Conservation (phyloP, 2,329 filamentous ascomycete genomes). For the Hymenotorrendiella dingleyae region DNA sequence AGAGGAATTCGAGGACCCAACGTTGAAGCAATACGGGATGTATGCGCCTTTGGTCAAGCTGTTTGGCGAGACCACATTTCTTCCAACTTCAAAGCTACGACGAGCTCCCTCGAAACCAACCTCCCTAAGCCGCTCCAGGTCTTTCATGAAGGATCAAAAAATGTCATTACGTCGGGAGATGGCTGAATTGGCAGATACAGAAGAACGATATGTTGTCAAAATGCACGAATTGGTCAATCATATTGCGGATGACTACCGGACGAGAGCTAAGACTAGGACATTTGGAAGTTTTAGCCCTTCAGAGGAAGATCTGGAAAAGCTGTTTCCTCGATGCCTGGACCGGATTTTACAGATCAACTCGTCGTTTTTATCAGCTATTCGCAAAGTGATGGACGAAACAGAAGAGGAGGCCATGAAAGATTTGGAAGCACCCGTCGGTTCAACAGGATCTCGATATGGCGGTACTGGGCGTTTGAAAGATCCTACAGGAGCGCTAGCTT, state of each 20-base stretch:
- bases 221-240: slow-evolving; percentile 75
- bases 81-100: slow-evolving; percentile 78
- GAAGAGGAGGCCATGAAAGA: slow-evolving; percentile 75
- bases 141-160: slow-evolving; percentile 77
- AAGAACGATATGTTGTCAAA: slow-evolving; percentile 89
- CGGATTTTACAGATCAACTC: slow-evolving; percentile 77
- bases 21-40: slow-evolving; percentile 63
- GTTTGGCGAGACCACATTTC: slow-evolving; percentile 77
- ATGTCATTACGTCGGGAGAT: slow-evolving; percentile 81
- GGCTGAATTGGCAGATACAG: slow-evolving; percentile 84
- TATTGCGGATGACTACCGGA: slow-evolving; percentile 73
- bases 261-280: slow-evolving; percentile 55
- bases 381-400: slow-evolving; percentile 71
- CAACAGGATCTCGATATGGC: slow-evolving; percentile 40
- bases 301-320: slow-evolving; percentile 62
- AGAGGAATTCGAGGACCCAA: slow-evolving; percentile 60
- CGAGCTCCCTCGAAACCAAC: slow-evolving; percentile 84
- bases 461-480: slow-evolving; percentile 52
- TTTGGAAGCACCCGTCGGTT: slow-evolving; percentile 55
- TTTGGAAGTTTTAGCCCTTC: slow-evolving; percentile 63
- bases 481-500: slow-evolving; percentile 68
- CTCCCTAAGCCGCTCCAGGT: slow-evolving; percentile 68
- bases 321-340: slow-evolving; percentile 79
- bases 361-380: slow-evolving; percentile 71
- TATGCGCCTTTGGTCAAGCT: slow-evolving; percentile 73